Evolutionary conservation across 2,329 filamentous ascomycete species (phyloP), one percentile per base, ranked within the genome.

Genomic region (Venturia nashicola): DNA sequence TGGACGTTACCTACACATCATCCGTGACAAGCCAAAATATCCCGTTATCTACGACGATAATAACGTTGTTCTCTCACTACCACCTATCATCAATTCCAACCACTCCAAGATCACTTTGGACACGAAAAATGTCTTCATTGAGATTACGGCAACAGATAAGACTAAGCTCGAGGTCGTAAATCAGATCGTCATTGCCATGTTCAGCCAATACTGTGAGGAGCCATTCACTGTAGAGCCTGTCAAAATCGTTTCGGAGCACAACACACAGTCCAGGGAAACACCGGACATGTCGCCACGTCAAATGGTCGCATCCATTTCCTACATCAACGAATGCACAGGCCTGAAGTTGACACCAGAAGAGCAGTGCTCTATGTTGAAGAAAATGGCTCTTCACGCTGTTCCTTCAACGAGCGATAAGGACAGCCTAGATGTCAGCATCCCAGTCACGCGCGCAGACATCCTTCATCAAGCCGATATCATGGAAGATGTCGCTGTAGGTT

Each of bases 381-480:
- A 91, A 77, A 97, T 99, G 92, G 88, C 91, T 42, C 90, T 91
- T 76, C 79, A 80, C n/a, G 91, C 91, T 39, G 84, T 82, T 65
- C 92, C 91, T 3, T 94, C 91, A 0, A 77, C 81, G 63, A 82
- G 83, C 66, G 82, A 88, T 66, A 76, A 83, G 63, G 86, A 90
- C 72, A 75, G 74, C 61, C 78, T 94, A 61, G 88, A 95, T 71
- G 86, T 97, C 36, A 83, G 87, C 43, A 84, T 97, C 32, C 94
- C 94, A 9, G 85, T 92, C 40, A 97, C 92, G 59, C 86, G 94
- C 67, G 93, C 94, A 59, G 94, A 99, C 75, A 88, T 99, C 51
- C 86, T 99, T 40, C 94, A 99, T 76, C 89, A 97, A 73, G 95
- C 91, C 70, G 94, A 99, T 74, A 90, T 99, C 69, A 99, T 99